Evolutionary conservation across 106 monocot genomes (phyloP).

Genomic region (Hemerocallis citrina): DNA sequence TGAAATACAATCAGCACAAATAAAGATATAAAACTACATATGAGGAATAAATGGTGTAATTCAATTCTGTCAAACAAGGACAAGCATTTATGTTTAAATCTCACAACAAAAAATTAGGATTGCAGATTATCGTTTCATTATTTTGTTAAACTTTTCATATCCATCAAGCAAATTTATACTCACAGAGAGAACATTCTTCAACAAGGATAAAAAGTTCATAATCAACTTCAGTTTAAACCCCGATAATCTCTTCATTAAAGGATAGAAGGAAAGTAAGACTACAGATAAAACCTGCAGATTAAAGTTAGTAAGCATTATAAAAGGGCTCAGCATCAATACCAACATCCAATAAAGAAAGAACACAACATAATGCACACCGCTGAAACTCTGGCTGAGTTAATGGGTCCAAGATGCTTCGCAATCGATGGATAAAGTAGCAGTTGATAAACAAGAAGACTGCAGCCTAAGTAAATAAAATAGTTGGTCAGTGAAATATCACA

Average conservation of each 20-base stretch:
- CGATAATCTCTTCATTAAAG: conserved; percentile 56
- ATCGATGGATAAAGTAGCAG: conserved; percentile 31
- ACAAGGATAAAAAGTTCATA: conserved; percentile 48
- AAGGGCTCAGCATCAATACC: neutral
- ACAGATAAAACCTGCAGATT: conserved; percentile 50
- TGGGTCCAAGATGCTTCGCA: conserved; percentile 17
- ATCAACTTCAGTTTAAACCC: conserved; percentile 40
- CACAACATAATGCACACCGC: conserved; percentile 33
- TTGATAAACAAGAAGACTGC: conserved; percentile 44
- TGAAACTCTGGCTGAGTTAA: conserved; percentile 28
- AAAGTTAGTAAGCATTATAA: conserved; percentile 2
- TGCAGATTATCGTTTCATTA: neutral
- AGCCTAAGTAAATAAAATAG: conserved; percentile 18
- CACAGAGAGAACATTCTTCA: conserved; percentile 67
- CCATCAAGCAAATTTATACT: conserved; percentile 26
- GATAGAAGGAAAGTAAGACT: conserved; percentile 42
- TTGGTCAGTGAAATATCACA: neutral
- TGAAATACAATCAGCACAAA: neutral
- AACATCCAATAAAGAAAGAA: neutral
- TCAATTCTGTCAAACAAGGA: neutral
- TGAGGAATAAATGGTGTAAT: neutral
- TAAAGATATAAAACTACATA: neutral
- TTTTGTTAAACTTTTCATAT: neutral
- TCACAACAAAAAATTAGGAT: neutral
- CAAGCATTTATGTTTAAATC: neutral